phyloP scores from a whole-genome alignment of 2,329 filamentous ascomycete genomes.

The Pseudopyrenochaeta lycopersici region DNA sequence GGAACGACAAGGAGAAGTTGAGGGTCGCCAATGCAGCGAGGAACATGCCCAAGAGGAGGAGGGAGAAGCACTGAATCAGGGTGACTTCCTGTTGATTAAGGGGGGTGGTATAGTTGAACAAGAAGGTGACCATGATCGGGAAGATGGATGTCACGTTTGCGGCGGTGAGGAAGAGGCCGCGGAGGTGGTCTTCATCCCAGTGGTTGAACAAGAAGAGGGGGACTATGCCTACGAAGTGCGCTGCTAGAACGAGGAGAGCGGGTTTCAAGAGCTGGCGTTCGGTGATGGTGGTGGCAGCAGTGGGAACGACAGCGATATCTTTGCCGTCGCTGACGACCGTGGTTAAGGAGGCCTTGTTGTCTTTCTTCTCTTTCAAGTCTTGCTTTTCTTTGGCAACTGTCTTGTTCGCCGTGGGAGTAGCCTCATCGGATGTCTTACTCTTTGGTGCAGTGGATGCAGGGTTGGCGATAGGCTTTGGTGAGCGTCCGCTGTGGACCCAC shows the following conservation, averaged over 20 bases:
- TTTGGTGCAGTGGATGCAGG: constrained; percentile 33
- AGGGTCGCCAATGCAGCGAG: constrained; percentile 92
- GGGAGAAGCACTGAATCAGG: constrained; percentile 87
- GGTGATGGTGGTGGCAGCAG: constrained; percentile 48
- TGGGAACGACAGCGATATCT: constrained; percentile 51
- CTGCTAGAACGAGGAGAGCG: constrained; percentile 73
- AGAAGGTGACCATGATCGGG: constrained; percentile 40
- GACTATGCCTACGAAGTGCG: constrained; percentile 79
- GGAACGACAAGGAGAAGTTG: constrained; percentile 90
- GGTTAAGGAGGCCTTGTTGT: constrained; percentile 6
- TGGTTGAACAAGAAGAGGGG: constrained; percentile 90
- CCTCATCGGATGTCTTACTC: constrained; percentile 50
- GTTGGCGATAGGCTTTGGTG: constrained; percentile 26
- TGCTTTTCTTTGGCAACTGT: constrained; percentile 46
- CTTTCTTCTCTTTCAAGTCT: neutral
- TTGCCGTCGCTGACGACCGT: constrained; percentile 43
- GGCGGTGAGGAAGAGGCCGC: constrained; percentile 37
- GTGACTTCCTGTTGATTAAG: constrained; percentile 75
- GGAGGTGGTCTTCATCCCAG: constrained; percentile 61
- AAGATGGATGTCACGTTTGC: constrained; percentile 45
- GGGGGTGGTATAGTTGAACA: constrained; percentile 49
- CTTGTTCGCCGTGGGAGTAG: constrained; percentile 61
- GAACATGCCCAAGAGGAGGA: constrained; percentile 91
- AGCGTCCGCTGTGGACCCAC: constrained; percentile 85
- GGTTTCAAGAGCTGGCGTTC: constrained; percentile 78